phyloP scores from a whole-genome alignment of 345 rosid genomes.

The Lumnitzera racemosa region DNA sequence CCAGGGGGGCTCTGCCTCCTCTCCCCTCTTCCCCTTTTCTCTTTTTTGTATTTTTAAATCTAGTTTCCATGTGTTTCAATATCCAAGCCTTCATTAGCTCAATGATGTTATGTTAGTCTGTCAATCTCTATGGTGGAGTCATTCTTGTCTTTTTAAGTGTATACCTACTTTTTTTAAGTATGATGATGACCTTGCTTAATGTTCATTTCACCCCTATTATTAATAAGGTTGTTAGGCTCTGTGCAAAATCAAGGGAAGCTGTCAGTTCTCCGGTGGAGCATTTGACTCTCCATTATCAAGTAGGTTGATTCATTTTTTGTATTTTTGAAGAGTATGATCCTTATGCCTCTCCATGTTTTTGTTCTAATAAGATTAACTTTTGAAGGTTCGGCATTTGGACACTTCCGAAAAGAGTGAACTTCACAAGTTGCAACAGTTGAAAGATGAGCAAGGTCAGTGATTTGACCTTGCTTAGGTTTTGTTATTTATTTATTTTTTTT shows the following conservation, averaged over 20 bases:
- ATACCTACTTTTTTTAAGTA: neutral
- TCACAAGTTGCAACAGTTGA: conserved; percentile 94
- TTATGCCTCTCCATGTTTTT: too few relatives aligned
- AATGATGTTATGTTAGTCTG: too few relatives aligned
- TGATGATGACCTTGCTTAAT: neutral
- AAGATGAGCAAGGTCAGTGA: conserved; percentile 93
- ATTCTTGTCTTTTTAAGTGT: neutral
- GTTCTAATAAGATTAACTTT: neutral
- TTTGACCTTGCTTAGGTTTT: neutral
- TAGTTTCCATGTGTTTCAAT: too few relatives aligned
- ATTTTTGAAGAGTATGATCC: conserved; percentile 2
- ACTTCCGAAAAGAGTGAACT: conserved; percentile 99
- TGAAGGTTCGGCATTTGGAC: conserved; percentile 96
- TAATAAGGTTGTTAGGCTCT: conserved; percentile 82
- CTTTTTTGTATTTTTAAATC: too few relatives aligned
- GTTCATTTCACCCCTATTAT: neutral
- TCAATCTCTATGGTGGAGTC: too few relatives aligned
- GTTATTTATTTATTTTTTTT: neutral
- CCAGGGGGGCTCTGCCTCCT: too few relatives aligned
- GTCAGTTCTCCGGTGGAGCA: conserved; percentile 99
- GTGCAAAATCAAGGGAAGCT: conserved; percentile 99
- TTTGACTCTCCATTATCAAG: conserved; percentile 99
- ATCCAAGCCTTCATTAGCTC: too few relatives aligned
- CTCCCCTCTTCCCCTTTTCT: too few relatives aligned
- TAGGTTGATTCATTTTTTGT: conserved; percentile 15